Percentiles rank a stretch among this genome's conserved stretches.
phyloP scores from a whole-genome alignment of 1,139 yeast genomes.

The Sugiyamaella sp. region DNA sequence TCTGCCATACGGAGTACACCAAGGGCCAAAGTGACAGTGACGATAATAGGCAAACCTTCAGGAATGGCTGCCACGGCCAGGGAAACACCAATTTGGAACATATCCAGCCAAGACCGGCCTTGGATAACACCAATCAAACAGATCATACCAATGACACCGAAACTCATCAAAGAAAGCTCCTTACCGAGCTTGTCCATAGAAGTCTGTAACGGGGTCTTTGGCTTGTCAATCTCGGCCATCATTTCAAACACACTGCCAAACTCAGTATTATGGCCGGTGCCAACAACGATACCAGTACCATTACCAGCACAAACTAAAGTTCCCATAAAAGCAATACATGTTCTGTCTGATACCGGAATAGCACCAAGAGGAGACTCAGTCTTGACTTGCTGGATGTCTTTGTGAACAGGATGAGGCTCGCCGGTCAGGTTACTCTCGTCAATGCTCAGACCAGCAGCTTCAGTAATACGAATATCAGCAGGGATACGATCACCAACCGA shows the following conservation, averaged over 20 bases:
- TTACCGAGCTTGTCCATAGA: slow-evolving; percentile 95
- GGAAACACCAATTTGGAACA: slow-evolving; percentile 96
- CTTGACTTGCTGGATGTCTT: slow-evolving; percentile 49
- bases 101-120: slow-evolving; percentile 92
- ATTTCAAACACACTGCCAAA: slow-evolving; percentile 88
- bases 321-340: slow-evolving; percentile 89
- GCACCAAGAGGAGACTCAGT: slow-evolving; percentile 39
- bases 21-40: slow-evolving; percentile 90
- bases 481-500: slow-evolving; percentile 93
- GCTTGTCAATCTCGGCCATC: slow-evolving; percentile 93
- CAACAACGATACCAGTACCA: slow-evolving; percentile 90
- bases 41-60: slow-evolving; percentile 95
- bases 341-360: slow-evolving; percentile 64
- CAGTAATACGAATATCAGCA: slow-evolving; percentile 82
- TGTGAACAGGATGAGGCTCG: slow-evolving; percentile 83
- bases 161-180: slow-evolving; percentile 80
- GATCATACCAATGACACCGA: slow-evolving; percentile 81
- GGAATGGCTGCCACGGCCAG: slow-evolving; percentile 98
- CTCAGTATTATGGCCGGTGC: slow-evolving; percentile 84
- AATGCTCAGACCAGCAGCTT: slow-evolving; percentile 74
- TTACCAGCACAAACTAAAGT: slow-evolving; percentile 93
- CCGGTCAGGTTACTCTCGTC: slow-evolving; percentile 96
- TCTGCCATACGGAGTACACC: slow-evolving; percentile 96
- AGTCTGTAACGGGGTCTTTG: slow-evolving; percentile 91
- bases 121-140: slow-evolving; percentile 84